These are phyloP conservation scores for Setaria viridis DNA, from an alignment of 202 grass and related monocot genomes.

Conservation along the genomic window DNA sequence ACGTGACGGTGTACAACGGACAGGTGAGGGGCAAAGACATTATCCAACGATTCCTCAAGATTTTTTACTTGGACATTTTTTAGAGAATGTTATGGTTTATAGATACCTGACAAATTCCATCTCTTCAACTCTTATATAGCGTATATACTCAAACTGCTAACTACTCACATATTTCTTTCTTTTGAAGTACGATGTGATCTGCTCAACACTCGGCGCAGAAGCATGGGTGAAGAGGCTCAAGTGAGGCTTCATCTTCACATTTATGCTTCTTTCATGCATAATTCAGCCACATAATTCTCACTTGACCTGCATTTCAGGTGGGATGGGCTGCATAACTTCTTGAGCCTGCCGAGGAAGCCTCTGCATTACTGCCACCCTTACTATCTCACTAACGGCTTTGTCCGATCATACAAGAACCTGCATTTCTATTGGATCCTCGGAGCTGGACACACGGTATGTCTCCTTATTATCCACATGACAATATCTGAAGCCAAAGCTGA, in stretches of 20 bases:
- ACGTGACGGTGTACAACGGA: constrained; percentile 10
- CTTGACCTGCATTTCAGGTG: not conserved
- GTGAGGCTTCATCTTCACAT: not conserved
- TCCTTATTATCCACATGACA: not conserved
- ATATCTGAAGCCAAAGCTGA: not conserved
- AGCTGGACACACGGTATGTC: not conserved
- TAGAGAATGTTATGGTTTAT: not conserved
- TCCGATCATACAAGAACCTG: constrained; percentile 1
- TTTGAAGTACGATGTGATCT: not conserved
- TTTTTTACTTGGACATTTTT: not conserved
- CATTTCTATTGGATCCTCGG: constrained; percentile 6
- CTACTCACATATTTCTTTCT: not conserved
- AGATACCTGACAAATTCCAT: not conserved
- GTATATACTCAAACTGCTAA: too few species aligned
- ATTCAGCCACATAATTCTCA: not conserved
- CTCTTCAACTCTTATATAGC: too few species aligned
- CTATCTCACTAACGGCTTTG: not conserved
- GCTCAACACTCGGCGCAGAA: not conserved
- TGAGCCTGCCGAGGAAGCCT: not conserved
- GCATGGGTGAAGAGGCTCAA: not conserved
- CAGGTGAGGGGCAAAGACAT: not conserved
- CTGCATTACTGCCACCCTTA: not conserved
- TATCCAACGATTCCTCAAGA: not conserved
- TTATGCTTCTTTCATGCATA: not conserved
- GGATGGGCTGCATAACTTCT: not conserved